Base-by-base conservation (phyloP, 495 filamentous ascomycete genomes). In the Trichoderma asperelloides region DNA sequence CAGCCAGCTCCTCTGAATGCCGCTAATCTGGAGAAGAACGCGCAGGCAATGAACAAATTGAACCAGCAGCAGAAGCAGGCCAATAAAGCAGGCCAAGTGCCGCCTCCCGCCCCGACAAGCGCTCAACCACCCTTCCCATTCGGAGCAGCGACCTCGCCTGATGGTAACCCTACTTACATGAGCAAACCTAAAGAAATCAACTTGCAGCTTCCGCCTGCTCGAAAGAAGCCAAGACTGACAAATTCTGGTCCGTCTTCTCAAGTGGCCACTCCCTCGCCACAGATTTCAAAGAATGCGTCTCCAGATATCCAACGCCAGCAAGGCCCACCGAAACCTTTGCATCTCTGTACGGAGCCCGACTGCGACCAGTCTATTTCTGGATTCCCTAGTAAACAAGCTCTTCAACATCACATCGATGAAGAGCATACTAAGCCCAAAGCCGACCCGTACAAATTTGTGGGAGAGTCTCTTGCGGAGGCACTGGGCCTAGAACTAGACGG, bases 21-120 rank as follows among this genome's bases (percentile, higher is more conserved):
- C 3, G 85, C 79, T 21, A 91, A 91, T 70, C 80, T 92, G 18
- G 84, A 90, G 68, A 88, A 89, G 65, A 87, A 85, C 69, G 82
- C 88, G 27, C 80, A 83, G 67, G 79, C 78, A 25, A 70, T 80
- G 39, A 85, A 81, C 68, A 78, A 82, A 62, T 74, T 76, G 68
- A 81, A 83, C 67, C 80, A 82, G 64, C 80, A 82, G 64, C 77
- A 80, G 66, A 73, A 71, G 1, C 70, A 67, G 27, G 78, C 76
- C 64, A 78, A 75, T 67, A 73, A 69, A 30, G 80, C 73, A 33
- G 78, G 76, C 21, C 75, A 78, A 41, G 78, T 84, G 18, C 83
- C 89, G 15, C 80, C 80, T 0, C 80, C 87, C 64, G 86, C 89
- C 6, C 87, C 89, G n/a, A 90, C 85, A 0, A 80, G 86, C 0